phyloP scores from a whole-genome alignment of 2,329 filamentous ascomycete genomes.

The Emmonsia crescens region DNA sequence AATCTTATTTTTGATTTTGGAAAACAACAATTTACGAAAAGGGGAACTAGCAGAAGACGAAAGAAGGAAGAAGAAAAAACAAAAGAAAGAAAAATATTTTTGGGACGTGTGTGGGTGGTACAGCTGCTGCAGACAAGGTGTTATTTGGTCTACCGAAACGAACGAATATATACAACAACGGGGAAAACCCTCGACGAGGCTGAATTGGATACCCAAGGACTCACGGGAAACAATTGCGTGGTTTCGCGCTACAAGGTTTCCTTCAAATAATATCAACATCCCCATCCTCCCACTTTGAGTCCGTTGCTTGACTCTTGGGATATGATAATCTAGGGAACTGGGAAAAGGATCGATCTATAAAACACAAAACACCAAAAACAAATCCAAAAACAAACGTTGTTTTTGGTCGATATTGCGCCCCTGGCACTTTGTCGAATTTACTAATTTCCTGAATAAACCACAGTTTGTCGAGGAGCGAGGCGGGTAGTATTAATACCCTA shows the following conservation, averaged over 20 bases:
- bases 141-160: background rate
- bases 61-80: background rate
- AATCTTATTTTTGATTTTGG: background rate
- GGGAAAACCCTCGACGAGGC: too few relatives aligned
- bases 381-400: background rate
- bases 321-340: background rate
- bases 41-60: background rate
- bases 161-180: too few relatives aligned
- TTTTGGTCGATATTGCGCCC: background rate
- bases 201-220: background rate
- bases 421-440: background rate
- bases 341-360: background rate
- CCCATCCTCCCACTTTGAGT: background rate
- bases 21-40: background rate
- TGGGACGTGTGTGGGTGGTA: background rate
- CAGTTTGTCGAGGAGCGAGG: background rate
- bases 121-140: too few relatives aligned
- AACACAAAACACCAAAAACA: too few relatives aligned
- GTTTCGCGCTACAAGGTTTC: background rate
- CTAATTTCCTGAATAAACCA: background rate
- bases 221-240: background rate
- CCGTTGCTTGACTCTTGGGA: conserved; percentile 1
- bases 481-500: background rate
- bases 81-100: background rate
- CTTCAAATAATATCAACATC: background rate